Conservation (phyloP, 176 grass and related monocot genomes). For the Eragrostis nindensis region DNA sequence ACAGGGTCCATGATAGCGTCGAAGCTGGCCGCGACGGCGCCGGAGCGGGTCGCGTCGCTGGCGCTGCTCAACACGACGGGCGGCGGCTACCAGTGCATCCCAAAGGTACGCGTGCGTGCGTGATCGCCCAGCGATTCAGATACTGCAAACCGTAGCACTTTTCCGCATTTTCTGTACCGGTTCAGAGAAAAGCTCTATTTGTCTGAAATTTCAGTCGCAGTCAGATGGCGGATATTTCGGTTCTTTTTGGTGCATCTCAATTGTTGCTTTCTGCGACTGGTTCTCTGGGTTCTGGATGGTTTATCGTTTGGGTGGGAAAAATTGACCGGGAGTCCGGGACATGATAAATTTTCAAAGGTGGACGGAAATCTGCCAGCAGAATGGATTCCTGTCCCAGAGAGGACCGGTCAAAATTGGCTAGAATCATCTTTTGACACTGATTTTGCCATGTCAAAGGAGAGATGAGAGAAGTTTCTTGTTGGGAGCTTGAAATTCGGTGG, state of each 20-base stretch:
- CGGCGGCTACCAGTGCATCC: conserved; percentile 74
- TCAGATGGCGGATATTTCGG: conserved; percentile 30
- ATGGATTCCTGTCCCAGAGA: not conserved
- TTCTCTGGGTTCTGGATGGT: conserved; percentile 4
- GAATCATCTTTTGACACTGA: not conserved
- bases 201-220: not conserved
- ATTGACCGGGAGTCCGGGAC: not conserved
- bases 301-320: conserved; percentile 7
- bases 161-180: not conserved
- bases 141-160: not conserved
- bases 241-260: not conserved
- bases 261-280: not conserved
- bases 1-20: conserved; percentile 78
- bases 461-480: not conserved
- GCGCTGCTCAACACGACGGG: conserved; percentile 75
- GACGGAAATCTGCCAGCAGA: not conserved
- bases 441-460: not conserved
- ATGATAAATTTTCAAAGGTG: not conserved
- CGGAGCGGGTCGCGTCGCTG: conserved; percentile 58
- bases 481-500: not conserved
- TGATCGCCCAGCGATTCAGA: not conserved
- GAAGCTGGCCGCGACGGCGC: conserved; percentile 66
- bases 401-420: not conserved
- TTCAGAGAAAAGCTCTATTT: not conserved
- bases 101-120: conserved; percentile 64